phyloP scores from a whole-genome alignment of 768 basidiomycete species.

The Calocera viscosa region DNA sequence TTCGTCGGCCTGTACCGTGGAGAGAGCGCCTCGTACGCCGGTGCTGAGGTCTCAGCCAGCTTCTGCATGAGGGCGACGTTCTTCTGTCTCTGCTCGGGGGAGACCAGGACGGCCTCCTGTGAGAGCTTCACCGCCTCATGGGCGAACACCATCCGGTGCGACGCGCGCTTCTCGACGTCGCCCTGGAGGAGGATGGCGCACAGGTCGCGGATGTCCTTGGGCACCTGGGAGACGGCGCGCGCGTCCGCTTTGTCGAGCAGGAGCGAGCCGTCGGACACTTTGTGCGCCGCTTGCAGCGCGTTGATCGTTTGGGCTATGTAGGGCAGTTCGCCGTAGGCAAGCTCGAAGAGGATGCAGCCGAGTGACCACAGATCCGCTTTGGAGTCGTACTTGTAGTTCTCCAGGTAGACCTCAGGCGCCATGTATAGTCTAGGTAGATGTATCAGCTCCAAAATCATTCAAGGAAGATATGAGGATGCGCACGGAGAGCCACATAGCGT shows the following conservation, averaged over 20 bases:
- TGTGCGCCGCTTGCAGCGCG: slow-evolving; percentile 1
- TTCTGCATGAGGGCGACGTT: slow-evolving; percentile 89
- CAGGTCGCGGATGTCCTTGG: background rate
- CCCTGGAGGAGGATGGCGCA: background rate
- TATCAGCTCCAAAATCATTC: background rate
- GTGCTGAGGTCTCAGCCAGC: slow-evolving; percentile 38
- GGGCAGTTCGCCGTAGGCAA: slow-evolving; percentile 31
- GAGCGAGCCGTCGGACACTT: background rate
- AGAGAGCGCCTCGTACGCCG: background rate
- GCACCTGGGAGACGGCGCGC: background rate
- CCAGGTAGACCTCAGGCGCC: slow-evolving; percentile 87
- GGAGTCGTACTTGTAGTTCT: slow-evolving; percentile 95
- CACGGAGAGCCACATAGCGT: slow-evolving; percentile 95
- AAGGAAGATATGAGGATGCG: slow-evolving; percentile 26
- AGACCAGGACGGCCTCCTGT: background rate
- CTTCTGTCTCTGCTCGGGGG: slow-evolving; percentile 36
- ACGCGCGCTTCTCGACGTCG: slow-evolving; percentile 2
- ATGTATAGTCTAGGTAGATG: slow-evolving; percentile 63
- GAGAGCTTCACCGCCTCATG: background rate
- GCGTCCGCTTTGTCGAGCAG: slow-evolving; percentile 1
- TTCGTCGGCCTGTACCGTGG: background rate
- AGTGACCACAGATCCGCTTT: slow-evolving; percentile 98
- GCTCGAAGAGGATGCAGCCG: slow-evolving; percentile 92
- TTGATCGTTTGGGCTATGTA: slow-evolving; percentile 2
- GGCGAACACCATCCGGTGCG: background rate